phyloP scores from a whole-genome alignment of 108 stramenopile species.

The Cylindrotheca closterium region DNA sequence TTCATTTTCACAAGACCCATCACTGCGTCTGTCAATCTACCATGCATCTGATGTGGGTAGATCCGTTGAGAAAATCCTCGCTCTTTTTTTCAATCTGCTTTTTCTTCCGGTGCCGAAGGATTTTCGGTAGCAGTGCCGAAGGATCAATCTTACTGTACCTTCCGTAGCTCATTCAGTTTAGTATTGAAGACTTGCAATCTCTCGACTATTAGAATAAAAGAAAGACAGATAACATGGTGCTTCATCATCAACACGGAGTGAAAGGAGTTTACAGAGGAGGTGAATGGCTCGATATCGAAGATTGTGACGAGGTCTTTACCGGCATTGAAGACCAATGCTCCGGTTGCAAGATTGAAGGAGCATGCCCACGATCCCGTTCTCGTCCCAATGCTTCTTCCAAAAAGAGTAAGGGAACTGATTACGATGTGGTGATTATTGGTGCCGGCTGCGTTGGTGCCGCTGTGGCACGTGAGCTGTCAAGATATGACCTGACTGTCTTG shows the following conservation, averaged over 20 bases:
- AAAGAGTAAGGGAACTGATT: constrained; percentile 19
- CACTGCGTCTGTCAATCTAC: too few relatives aligned
- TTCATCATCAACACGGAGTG: constrained; percentile 50
- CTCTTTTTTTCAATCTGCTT: too few relatives aligned
- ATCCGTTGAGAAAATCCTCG: too few relatives aligned
- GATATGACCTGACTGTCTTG: constrained; percentile 44
- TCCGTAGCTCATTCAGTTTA: too few relatives aligned
- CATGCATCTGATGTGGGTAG: too few relatives aligned
- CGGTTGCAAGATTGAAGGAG: constrained; percentile 24
- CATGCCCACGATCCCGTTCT: constrained; percentile 59
- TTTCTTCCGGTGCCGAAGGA: too few relatives aligned
- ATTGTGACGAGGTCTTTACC: constrained; percentile 54
- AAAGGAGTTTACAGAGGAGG: constrained; percentile 78
- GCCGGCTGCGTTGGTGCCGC: constrained; percentile 79
- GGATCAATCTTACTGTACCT: too few relatives aligned
- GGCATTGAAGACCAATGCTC: constrained; percentile 29
- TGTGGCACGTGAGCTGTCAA: constrained; percentile 76
- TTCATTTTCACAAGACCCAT: too few relatives aligned
- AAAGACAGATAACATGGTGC: too few relatives aligned
- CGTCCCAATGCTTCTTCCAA: constrained; percentile 12
- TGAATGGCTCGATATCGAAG: constrained; percentile 74
- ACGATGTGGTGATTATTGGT: constrained; percentile 68
- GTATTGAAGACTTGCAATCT: too few relatives aligned
- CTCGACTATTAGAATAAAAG: too few relatives aligned
- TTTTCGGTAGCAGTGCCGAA: too few relatives aligned